Conservation (phyloP, 192 early-diverging fungal species). For the Paraglomus brasilianum region DNA sequence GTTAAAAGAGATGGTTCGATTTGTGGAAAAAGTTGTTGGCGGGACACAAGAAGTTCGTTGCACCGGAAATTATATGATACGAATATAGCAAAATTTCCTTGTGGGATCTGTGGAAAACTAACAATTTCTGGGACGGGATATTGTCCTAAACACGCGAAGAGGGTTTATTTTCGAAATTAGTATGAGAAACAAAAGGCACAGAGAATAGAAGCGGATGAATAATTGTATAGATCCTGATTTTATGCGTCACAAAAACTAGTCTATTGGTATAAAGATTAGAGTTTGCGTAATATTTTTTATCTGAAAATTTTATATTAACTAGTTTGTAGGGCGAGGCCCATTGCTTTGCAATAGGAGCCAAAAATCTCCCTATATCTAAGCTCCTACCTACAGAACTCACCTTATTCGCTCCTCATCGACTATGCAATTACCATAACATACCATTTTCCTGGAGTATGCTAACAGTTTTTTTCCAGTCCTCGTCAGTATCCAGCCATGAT, state of each 20-base stretch:
- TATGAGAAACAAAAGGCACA: no score
- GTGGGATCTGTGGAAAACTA: neutral
- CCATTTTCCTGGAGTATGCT: slow-evolving; percentile 13
- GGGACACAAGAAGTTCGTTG: neutral
- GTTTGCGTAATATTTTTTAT: no score
- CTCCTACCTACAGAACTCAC: no score
- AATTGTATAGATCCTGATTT: no score
- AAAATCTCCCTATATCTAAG: no score
- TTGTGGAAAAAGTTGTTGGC: neutral
- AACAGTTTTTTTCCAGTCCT: neutral
- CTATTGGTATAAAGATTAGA: no score
- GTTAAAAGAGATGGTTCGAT: slow-evolving; percentile 14
- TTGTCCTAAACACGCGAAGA: neutral
- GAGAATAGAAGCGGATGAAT: no score
- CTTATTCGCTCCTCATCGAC: neutral
- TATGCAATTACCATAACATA: slow-evolving; percentile 6
- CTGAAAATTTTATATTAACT: no score
- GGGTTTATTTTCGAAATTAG: slow-evolving; percentile 1
- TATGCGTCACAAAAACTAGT: no score
- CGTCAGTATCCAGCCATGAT: neutral
- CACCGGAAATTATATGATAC: slow-evolving; percentile 20
- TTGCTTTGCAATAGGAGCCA: no score
- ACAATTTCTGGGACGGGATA: neutral
- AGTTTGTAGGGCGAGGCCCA: no score
- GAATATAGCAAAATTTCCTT: neutral